Conservation (phyloP, 2,329 filamentous ascomycete species). For the Cryphonectria carpinicola region DNA sequence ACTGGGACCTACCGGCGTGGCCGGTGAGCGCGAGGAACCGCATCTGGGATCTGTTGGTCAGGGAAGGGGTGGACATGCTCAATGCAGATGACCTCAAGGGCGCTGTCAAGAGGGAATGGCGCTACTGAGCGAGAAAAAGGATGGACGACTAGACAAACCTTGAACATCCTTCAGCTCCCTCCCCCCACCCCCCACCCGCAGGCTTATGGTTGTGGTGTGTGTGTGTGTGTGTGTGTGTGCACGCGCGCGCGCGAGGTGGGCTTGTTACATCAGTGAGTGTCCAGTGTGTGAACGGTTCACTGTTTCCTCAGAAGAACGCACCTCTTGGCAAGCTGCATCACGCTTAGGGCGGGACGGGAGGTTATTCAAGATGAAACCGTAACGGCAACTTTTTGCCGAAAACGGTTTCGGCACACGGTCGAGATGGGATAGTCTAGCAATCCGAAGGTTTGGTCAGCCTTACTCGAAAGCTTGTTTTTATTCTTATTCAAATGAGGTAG, state of each 20-base stretch:
- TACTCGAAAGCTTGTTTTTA: slow-evolving; percentile 1
- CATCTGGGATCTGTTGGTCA: slow-evolving; percentile 58
- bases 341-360: neutral
- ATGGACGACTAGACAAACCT: neutral
- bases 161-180: neutral
- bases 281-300: neutral
- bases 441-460: neutral
- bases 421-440: neutral
- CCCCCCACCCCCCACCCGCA: no score
- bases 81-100: slow-evolving; percentile 64
- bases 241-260: neutral
- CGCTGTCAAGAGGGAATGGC: slow-evolving; percentile 47
- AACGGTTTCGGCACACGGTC: neutral
- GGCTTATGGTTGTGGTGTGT: no score
- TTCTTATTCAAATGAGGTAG: neutral
- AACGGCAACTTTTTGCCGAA: neutral
- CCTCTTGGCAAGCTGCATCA: neutral
- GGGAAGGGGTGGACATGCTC: slow-evolving; percentile 63
- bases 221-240: no score
- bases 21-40: slow-evolving; percentile 56
- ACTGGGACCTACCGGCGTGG: slow-evolving; percentile 65
- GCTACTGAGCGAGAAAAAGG: neutral
- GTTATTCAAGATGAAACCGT: neutral
- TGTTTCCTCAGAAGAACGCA: neutral
- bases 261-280: neutral